Evolutionary conservation across 176 grass and related monocot species (phyloP).

Genomic region (Paspalum vaginatum): DNA sequence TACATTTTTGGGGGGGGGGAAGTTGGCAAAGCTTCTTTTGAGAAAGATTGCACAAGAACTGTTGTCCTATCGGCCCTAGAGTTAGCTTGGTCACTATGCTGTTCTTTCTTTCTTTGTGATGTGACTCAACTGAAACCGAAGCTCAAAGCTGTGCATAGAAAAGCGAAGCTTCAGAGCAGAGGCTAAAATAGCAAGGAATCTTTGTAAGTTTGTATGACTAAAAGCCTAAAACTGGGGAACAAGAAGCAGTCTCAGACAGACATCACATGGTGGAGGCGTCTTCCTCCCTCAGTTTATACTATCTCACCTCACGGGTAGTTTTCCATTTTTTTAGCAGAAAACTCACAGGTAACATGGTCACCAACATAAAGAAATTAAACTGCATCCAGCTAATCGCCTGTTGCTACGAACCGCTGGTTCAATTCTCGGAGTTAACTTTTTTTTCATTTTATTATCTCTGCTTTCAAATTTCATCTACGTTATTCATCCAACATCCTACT

Average conservation of each 20-base stretch:
- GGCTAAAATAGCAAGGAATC: background rate
- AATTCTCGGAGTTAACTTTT: background rate
- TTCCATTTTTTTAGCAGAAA: no score
- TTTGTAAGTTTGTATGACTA: constrained; percentile 13
- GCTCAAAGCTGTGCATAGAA: background rate
- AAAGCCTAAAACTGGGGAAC: background rate
- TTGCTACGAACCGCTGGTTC: background rate
- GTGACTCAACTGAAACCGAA: background rate
- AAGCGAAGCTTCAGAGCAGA: constrained; percentile 7
- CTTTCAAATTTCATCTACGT: background rate
- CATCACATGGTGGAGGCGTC: constrained; percentile 33
- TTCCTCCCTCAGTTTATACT: background rate
- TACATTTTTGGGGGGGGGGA: no score
- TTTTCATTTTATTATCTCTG: background rate
- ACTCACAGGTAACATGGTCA: constrained; percentile 45
- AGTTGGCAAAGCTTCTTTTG: background rate
- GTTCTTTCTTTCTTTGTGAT: background rate
- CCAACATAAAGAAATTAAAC: constrained; percentile 3
- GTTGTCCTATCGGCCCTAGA: background rate
- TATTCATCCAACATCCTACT: background rate
- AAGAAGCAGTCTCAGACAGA: constrained; percentile 5
- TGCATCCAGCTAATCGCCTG: constrained; percentile 32
- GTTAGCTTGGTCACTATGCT: constrained; percentile 3
- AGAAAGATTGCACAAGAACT: background rate
- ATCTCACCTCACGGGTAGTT: constrained; percentile 18